phyloP scores from a whole-genome alignment of 106 monocot species.

The Platanthera zijinensis region DNA sequence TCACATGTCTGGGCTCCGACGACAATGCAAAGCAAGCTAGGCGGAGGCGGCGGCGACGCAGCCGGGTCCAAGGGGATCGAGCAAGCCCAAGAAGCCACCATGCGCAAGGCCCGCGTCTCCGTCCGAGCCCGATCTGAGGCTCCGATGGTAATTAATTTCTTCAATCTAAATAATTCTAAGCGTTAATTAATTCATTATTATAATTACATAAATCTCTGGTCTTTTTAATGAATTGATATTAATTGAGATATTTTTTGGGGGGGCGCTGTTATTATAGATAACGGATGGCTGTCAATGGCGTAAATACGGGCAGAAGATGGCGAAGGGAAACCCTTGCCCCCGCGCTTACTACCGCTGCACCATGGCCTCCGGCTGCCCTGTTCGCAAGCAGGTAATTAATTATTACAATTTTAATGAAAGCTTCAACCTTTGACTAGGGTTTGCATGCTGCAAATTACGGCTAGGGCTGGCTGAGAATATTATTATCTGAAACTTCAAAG shows the following conservation, averaged over 20 bases:
- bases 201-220: background rate
- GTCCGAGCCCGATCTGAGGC: conserved; percentile 95
- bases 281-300: conserved; percentile 93
- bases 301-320: conserved; percentile 84
- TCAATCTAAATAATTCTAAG: background rate
- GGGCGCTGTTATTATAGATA: conserved; percentile 32
- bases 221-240: background rate
- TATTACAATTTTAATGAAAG: background rate
- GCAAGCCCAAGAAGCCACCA: conserved; percentile 69
- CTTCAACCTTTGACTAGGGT: no score
- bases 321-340: conserved; percentile 78
- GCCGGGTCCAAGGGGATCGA: conserved; percentile 13
- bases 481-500: no score
- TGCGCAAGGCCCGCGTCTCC: conserved; percentile 92
- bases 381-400: conserved; percentile 69
- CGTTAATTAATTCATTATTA: background rate
- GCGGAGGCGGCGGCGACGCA: background rate
- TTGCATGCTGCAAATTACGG: no score
- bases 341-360: conserved; percentile 81
- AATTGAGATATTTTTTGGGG: background rate
- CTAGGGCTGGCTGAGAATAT: no score
- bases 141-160: conserved; percentile 56
- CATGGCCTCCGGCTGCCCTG: conserved; percentile 63
- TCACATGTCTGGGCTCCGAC: conserved; percentile 33
- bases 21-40: conserved; percentile 18